Base-by-base conservation (phyloP, 176 grass and related monocot species). In the Leersia perrieri region DNA sequence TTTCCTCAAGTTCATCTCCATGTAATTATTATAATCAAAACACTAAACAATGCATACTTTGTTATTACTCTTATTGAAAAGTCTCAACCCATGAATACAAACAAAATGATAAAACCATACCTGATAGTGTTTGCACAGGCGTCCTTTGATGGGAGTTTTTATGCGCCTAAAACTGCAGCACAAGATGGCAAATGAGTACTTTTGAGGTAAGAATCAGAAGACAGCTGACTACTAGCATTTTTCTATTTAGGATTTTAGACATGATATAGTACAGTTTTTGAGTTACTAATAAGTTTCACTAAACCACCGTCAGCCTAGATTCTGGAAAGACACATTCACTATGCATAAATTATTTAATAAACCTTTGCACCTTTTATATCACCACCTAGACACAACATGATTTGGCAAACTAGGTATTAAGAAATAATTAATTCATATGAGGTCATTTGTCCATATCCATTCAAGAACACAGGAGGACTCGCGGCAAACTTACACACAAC, bases 21-120 rank as follows among this genome's bases (percentile, higher is more conserved):
- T 88, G 85, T 93, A 99, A 83, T 90, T 99, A 31, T 95, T 82
- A 74, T 95, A 99, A 87, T 99, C 97, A 92, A 96, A 99, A 86
- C 92, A 99, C 97, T 99, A 78, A 62, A 80, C 3, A 74, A 78
- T 39, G 78, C 0, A 53, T 4, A 15, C 1, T 49, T 42, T 55
- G 60, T 87, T 53, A 91, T 47, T 34, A 68, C 62, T 79, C 63
- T 61, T 42, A n/a, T 76, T 16, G 27, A 49, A 77, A 42, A 53
- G 11, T 3, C 12, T 70, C n/a, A 69, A 30, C 14, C 30, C 68
- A 82, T n/a, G 45, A 81, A 81, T 53, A 80, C 49, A 73, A 75
- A 71, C 13, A 86, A 71, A 68, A 60, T 45, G 30, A 83, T 83
- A 33, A 83, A 69, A 74, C 27, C 78, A 69, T 67, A 99, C 97